Base-by-base conservation (phyloP, 345 rosid species). In the Salix caprea region DNA sequence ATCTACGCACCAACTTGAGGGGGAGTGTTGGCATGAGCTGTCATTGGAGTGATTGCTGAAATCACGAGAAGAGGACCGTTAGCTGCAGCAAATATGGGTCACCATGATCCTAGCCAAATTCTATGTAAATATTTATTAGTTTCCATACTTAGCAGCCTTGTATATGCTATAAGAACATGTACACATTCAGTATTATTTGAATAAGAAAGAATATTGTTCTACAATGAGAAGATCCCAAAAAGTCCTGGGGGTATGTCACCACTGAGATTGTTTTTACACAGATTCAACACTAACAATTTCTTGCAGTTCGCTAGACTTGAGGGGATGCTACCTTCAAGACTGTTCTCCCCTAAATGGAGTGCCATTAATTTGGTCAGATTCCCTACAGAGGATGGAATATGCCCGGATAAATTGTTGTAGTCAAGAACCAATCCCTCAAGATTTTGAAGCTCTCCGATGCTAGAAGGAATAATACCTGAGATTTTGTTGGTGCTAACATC, bases 281-380 rank as follows among this genome's bases (percentile, higher is more conserved):
- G 65, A 21, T 3, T 40, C 26, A 71, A 54, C 18, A 8, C 16
- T 4, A 34, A 18, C 74, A 71, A 71, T 15, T 67, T 78, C 1
- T 54, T 10, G 32, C 80, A 80, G n/a, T 42, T 75, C 14, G 82
- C 84, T 24, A 76, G 73, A 66, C 79, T 80, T 4, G 58, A 67
- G 73, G 88, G 84, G 21, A 83, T 80, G 73, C 48, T 70, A 6
- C 84, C 88, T 19, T 77, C 76, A 6, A 78, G 69, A 21, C 28
- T 64, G 71, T 85, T 82, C 3, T 39, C 40, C n/a, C 68, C 40
- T 72, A 85, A 4, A n/a, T 5, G 18, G 30, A 83, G 79, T 54
- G 42, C 60, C 10, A 14, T 71, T 24, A 77, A 5, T 39, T 0
- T 4, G 3, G 84, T 76, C 18, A 70, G 69, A 70, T 83, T 85